These are phyloP conservation scores for Xylaria bambusicola DNA, from an alignment of 495 filamentous ascomycete genomes.

Conservation along the genomic window DNA sequence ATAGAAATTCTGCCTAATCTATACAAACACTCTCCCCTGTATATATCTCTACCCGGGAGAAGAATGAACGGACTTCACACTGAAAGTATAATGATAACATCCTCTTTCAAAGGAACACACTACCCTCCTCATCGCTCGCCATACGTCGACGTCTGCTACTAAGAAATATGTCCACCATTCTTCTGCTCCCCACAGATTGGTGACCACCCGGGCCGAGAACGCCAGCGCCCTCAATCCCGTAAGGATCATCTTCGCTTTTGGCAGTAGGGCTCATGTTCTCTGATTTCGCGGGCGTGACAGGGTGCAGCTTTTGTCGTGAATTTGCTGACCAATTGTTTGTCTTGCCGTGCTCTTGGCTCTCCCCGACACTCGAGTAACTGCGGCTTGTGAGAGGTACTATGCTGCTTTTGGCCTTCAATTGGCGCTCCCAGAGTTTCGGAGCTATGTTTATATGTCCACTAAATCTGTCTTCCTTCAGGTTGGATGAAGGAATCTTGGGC, in stretches of 20 bases:
- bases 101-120: constrained; percentile 23
- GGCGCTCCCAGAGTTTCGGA: constrained; percentile 26
- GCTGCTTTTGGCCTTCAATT: constrained; percentile 18
- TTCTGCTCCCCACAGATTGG: constrained; percentile 52
- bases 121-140: constrained; percentile 30
- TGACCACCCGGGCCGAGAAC: constrained; percentile 38
- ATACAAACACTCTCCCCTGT: neutral
- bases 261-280: constrained; percentile 30
- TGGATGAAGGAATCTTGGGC: neutral
- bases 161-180: constrained; percentile 63
- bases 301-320: constrained; percentile 29
- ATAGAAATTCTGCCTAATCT: constrained; percentile 15
- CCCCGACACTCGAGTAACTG: constrained; percentile 36
- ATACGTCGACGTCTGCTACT: constrained; percentile 53
- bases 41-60: neutral
- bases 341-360: constrained; percentile 39
- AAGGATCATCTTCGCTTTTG: constrained; percentile 25
- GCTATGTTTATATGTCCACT: constrained; percentile 4
- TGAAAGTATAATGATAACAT: too few relatives aligned
- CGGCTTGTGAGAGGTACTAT: constrained; percentile 31
- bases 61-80: neutral
- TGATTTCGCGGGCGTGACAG: constrained; percentile 26
- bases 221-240: constrained; percentile 28
- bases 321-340: constrained; percentile 9
- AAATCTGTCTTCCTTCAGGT: neutral